These are phyloP conservation scores for Cyberlindnera bimundalis DNA, from an alignment of 805 yeast species.

Conservation along the genomic window DNA sequence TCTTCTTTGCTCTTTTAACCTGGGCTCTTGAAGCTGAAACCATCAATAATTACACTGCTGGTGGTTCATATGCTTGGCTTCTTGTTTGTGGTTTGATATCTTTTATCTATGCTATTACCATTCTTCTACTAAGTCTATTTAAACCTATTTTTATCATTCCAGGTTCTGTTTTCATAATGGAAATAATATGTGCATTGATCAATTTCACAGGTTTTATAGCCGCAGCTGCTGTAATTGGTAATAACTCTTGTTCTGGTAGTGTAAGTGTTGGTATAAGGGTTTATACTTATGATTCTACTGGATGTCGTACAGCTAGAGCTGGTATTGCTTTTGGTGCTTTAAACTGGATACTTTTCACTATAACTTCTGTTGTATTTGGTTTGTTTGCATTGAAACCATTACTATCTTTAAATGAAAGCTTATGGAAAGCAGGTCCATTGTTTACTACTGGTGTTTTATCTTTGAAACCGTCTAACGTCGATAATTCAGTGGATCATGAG, in stretches of 20 bases:
- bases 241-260: conserved; percentile 5
- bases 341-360: conserved; percentile 16
- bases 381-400: conserved; percentile 11
- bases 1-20: conserved; percentile 14
- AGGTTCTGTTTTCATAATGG: conserved; percentile 16
- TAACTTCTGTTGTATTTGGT: conserved; percentile 11
- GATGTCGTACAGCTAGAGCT: conserved; percentile 20
- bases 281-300: neutral
- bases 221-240: conserved; percentile 18
- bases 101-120: conserved; percentile 6
- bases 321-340: conserved; percentile 22
- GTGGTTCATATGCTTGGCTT: conserved; percentile 14
- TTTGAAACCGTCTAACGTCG: too few relatives aligned
- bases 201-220: conserved; percentile 23
- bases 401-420: neutral
- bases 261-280: neutral
- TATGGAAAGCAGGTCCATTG: neutral
- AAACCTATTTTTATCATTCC: conserved; percentile 8
- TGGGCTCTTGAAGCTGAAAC: conserved; percentile 14
- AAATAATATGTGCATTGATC: conserved; percentile 12
- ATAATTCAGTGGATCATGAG: too few relatives aligned
- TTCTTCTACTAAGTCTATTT: conserved; percentile 6
- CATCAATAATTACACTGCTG: conserved; percentile 6
- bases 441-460: neutral
- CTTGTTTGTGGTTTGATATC: conserved; percentile 16